Evolutionary conservation across 345 rosid genomes (phyloP).

Genomic region (Triadica sebifera): DNA sequence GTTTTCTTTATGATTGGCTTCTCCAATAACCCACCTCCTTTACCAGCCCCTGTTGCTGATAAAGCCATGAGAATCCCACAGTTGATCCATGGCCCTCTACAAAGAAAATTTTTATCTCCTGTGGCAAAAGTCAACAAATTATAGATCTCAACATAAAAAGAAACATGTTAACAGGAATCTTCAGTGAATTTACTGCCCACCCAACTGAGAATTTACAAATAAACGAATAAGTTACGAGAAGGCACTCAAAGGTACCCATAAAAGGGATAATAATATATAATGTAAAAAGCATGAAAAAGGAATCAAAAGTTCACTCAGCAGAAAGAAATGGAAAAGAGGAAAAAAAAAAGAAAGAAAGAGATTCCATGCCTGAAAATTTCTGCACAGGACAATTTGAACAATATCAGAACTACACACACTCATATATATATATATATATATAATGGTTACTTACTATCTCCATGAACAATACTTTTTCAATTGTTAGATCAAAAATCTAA

Average conservation of each 20-base stretch:
- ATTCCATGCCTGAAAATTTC: neutral
- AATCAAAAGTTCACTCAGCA: neutral
- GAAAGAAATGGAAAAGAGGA: neutral
- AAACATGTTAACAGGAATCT: neutral
- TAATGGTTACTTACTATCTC: too few relatives aligned
- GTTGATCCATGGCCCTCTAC: conserved; percentile 48
- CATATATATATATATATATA: neutral
- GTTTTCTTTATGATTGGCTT: conserved; percentile 69
- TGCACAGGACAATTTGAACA: neutral
- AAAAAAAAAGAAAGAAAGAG: neutral
- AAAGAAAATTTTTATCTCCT: conserved; percentile 53
- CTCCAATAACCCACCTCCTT: conserved; percentile 75
- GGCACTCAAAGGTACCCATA: neutral
- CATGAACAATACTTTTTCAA: too few relatives aligned
- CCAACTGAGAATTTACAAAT: neutral
- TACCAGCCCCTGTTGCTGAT: conserved; percentile 47
- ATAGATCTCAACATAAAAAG: neutral
- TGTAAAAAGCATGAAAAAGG: neutral
- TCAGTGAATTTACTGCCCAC: neutral
- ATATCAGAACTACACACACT: neutral
- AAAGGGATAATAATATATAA: neutral
- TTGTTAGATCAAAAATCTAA: too few relatives aligned
- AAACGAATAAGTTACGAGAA: neutral
- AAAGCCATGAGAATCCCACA: conserved; percentile 53
- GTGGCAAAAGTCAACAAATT: conserved; percentile 7